phyloP scores from a whole-genome alignment of 352 stramenopile genomes.

The Phytopythium helicoides region DNA sequence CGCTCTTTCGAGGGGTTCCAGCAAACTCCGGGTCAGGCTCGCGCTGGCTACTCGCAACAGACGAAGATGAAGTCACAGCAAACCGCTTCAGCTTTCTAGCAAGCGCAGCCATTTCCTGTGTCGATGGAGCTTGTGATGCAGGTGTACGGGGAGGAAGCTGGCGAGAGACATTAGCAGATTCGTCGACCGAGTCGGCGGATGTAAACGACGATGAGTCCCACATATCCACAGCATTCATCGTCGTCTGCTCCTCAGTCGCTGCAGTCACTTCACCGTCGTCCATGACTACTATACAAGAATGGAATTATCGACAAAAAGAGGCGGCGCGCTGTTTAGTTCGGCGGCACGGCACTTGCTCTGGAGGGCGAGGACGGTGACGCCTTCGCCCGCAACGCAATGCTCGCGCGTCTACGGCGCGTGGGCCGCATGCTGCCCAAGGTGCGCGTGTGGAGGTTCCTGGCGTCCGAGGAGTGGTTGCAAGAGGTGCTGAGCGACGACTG shows the following conservation, averaged over 20 bases:
- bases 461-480: constrained; percentile 41
- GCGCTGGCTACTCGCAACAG: constrained; percentile 9
- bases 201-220: constrained; percentile 40
- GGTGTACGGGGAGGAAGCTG: constrained; percentile 11
- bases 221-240: constrained; percentile 25
- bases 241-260: constrained; percentile 30
- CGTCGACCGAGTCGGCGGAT: constrained; percentile 29
- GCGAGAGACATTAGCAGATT: constrained; percentile 8
- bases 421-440: constrained; percentile 39
- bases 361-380: constrained; percentile 18
- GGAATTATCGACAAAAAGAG: too few species aligned
- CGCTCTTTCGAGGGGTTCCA: constrained; percentile 1
- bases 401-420: constrained; percentile 40
- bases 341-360: constrained; percentile 46
- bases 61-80: constrained; percentile 8
- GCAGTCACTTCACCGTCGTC: constrained; percentile 13
- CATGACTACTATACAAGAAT: too few species aligned
- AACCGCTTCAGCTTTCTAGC: constrained; percentile 36
- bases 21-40: constrained; percentile 23
- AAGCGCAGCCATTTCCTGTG: constrained; percentile 30
- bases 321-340: constrained; percentile 75
- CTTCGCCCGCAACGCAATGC: constrained; percentile 33
- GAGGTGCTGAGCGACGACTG: constrained; percentile 29
- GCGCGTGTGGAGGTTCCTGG: constrained; percentile 60
- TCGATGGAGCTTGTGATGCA: constrained; percentile 23